A percentile compares a stretch with the other conserved stretches of the same genome.
Conservation (phyloP, 441 rosid genomes). For the Melianthus villosus region DNA sequence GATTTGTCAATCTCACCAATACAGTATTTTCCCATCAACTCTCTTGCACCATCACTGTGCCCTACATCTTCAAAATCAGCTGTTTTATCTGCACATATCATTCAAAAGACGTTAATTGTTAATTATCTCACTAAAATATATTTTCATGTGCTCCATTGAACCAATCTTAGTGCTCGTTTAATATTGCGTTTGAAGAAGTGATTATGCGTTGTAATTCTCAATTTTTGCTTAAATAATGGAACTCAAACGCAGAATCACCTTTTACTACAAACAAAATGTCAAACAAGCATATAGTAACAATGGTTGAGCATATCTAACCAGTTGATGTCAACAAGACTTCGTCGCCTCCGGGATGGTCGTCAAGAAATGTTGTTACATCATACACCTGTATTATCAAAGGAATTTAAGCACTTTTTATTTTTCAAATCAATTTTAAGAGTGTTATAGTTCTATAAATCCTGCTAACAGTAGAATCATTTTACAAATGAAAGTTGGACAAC, state of each 20-base stretch:
- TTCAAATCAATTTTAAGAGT: too few species aligned
- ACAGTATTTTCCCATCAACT: conserved; percentile 51
- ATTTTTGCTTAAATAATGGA: too few species aligned
- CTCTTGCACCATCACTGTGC: conserved; percentile 81
- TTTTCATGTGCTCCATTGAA: background rate
- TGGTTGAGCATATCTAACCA: conserved; percentile 18
- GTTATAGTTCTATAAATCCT: too few species aligned
- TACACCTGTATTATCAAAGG: too few species aligned
- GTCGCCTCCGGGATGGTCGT: conserved; percentile 96
- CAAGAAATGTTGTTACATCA: conserved; percentile 82
- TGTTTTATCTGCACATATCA: conserved; percentile 70
- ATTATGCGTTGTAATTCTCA: too few species aligned
- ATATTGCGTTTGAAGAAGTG: too few species aligned
- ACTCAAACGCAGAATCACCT: background rate
- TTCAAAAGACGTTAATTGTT: background rate
- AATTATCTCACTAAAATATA: background rate
- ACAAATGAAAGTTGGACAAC: too few species aligned
- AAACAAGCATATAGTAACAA: background rate
- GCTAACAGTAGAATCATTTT: too few species aligned
- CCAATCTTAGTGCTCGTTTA: too few species aligned
- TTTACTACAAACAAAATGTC: background rate
- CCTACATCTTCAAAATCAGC: conserved; percentile 88
- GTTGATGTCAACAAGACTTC: conserved; percentile 76
- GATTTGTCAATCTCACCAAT: conserved; percentile 59
- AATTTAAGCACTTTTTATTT: too few species aligned